Percentiles rank a stretch among this genome's conserved stretches.
These are phyloP conservation scores for Gossypium thurberi DNA, from an alignment of 345 rosid genomes.

Conservation along the genomic window DNA sequence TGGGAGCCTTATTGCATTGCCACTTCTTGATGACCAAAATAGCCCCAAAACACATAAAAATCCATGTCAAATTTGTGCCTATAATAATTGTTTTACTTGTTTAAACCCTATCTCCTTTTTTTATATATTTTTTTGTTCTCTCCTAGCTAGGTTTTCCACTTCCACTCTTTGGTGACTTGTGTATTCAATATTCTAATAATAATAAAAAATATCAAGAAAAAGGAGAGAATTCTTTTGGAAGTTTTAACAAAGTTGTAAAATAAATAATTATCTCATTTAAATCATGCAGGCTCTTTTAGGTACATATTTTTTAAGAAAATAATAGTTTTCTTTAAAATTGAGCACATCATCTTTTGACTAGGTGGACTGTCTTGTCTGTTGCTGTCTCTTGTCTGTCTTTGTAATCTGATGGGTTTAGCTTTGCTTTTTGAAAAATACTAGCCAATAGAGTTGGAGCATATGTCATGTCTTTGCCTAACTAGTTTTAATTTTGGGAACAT, in stretches of 20 bases:
- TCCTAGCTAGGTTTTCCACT: conserved; percentile 25
- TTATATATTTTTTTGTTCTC: neutral
- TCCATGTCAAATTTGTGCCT: neutral
- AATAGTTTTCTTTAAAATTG: neutral
- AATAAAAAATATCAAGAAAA: conserved; percentile 18
- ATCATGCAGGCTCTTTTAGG: neutral
- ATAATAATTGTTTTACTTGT: neutral
- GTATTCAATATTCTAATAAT: conserved; percentile 14
- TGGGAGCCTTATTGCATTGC: conserved; percentile 74
- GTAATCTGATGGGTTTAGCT: neutral
- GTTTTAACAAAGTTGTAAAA: neutral
- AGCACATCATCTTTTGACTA: neutral
- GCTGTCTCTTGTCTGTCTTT: neutral
- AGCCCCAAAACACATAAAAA: neutral
- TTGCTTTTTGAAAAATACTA: neutral
- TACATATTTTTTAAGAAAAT: neutral
- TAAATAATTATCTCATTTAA: too few species aligned
- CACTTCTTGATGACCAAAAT: conserved; percentile 36
- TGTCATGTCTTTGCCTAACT: neutral
- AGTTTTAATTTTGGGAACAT: neutral
- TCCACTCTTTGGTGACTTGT: conserved; percentile 24
- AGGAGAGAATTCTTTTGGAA: conserved; percentile 17
- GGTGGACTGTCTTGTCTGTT: neutral
- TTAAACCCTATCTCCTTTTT: conserved; percentile 1
- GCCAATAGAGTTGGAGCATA: neutral